Conservation (phyloP, 108 stramenopile species). For the Skeletonema grethae region DNA sequence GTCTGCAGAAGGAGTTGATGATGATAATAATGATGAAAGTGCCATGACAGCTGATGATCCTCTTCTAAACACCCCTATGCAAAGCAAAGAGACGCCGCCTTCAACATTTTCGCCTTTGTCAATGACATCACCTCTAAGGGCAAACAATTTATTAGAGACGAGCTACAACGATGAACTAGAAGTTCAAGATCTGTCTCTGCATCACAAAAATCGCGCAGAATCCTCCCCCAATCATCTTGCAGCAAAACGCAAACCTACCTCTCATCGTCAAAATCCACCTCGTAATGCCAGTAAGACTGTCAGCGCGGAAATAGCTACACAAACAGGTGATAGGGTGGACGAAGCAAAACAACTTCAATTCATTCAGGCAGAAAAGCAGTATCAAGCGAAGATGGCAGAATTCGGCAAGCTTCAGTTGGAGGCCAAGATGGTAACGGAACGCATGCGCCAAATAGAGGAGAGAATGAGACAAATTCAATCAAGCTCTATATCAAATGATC, state of each 20-base stretch:
- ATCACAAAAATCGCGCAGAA: neutral
- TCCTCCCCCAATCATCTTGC: neutral
- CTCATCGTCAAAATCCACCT: neutral
- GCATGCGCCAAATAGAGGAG: slow-evolving; percentile 30
- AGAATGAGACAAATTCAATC: slow-evolving; percentile 21
- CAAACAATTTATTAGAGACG: slow-evolving; percentile 9
- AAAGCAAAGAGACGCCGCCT: neutral
- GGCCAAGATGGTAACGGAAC: slow-evolving; percentile 12
- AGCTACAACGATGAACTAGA: neutral
- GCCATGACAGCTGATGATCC: slow-evolving; percentile 8
- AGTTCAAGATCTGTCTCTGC: neutral
- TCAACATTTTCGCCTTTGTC: slow-evolving; percentile 7
- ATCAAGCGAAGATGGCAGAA: slow-evolving; percentile 27
- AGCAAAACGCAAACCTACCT: neutral
- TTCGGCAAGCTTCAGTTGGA: slow-evolving; percentile 30
- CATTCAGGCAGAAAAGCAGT: slow-evolving; percentile 16
- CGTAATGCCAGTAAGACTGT: neutral
- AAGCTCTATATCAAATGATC: slow-evolving; percentile 2
- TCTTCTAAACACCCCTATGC: neutral
- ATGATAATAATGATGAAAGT: neutral
- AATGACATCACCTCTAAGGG: slow-evolving; percentile 13
- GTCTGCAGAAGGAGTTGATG: neutral
- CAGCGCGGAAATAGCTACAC: neutral
- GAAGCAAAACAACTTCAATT: slow-evolving; percentile 10
- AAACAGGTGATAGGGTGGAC: neutral